Base-by-base conservation (phyloP, 768 basidiomycete species). In the Kwoniella botswanensis region DNA sequence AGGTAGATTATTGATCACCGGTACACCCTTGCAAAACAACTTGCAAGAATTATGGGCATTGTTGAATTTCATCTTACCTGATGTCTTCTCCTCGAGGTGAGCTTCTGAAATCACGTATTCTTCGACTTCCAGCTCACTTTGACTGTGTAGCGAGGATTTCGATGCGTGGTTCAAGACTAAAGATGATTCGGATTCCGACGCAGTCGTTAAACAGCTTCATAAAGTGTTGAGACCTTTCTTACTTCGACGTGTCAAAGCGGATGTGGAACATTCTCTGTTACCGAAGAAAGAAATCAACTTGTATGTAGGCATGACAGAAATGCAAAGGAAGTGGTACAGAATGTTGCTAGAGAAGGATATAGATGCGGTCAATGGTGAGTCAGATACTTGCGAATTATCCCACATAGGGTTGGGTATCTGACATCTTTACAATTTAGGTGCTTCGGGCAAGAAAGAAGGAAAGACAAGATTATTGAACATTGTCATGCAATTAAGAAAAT, bases 241-340 rank as follows among this genome's bases (percentile, higher is more conserved):
- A 68, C 87, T 98, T 17, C 88, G 96, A 24, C 88, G 96, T 57
- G 96, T 98, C 75, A 99, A 99, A 86, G 87, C 91, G 22, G 96
- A 99, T 80, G 96, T 98, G 0, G 96, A 99, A 86, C 98, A 98
- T 86, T 93, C 89, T 70, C 86, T 98, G 55, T 82, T 98, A 71
- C 97, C 96, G 1, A 98, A 98, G 86, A 98, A 98, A 86, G 97
- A 98, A 79, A 94, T 98, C 82, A 99, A 98, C 78, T 93, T 98
- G 55, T 99, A 98, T 69, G 92, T 99, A 62, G 95, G 95, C 62
- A 88, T 98, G 70, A 92, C 94, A 7, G 94, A 97, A 24, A 94
- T 99, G 93, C 97, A 99, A 82, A 86, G 94, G 35, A 98, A 95
- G 81, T 98, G 96, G 97, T 98, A 99, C 84, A 90, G 93, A 41